Evolutionary conservation across 176 grass and related monocot species (phyloP), one percentile per base, ranked within the genome.

Genomic region (Tuctoria greenei): DNA sequence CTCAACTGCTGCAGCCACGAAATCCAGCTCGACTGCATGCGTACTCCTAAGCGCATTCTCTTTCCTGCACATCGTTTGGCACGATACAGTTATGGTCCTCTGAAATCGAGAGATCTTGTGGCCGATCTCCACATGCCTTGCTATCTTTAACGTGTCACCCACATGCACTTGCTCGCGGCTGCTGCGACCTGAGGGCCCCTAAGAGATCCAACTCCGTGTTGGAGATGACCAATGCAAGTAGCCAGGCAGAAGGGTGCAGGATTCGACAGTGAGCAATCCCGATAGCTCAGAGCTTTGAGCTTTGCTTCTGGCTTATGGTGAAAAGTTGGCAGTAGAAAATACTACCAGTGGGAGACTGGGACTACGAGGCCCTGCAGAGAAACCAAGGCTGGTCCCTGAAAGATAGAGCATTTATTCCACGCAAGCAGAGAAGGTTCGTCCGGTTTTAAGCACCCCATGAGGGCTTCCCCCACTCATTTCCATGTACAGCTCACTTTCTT

Each of bases 401-500:
- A 82, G 79, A 82, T 73, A 23, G 52, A 59, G 85, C 79, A 83
- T 79, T 88, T 74, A 83, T 74, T 63, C 80, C 75, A 47, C 59
- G 43, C 71, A 54, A 73, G 60, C 73, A 34, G 59, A 79, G 86
- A 88, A 83, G 75, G 86, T 83, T 88, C 73, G 38, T 70, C 66
- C 73, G 55, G 68, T 74, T 74, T 83, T 74, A 81, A 73, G 79
- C 80, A 54, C 51, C 74, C 74, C 85, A 82, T 59, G 74, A 84
- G 47, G 73, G 73, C 7, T 56, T 67, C 68, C 68, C 47, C 80
- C 44, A 46, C 61, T 69, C 69, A 54, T 80, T 83, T 88, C 79
- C 69, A 36, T 64, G 63, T 69, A 83, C 86, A 88, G 69, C 69
- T 75, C 80, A 83, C 80, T 88, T 87, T 66, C 66, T 71, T 64